phyloP scores from a whole-genome alignment of 2,329 filamentous ascomycete genomes.

The Colletotrichum chrysophilum region DNA sequence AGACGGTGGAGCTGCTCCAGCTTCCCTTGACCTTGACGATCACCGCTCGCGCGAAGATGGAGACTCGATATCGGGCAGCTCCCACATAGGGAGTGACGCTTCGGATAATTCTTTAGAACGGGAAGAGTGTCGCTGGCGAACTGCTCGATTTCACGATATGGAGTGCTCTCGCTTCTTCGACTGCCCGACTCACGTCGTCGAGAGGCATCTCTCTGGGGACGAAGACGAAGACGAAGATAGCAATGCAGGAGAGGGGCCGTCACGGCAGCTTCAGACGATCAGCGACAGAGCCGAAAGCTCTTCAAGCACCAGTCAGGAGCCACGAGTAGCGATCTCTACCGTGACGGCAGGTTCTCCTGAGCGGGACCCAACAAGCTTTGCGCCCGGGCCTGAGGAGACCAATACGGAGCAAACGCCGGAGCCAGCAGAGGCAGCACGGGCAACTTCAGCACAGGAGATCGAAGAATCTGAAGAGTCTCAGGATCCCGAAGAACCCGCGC shows the following conservation, averaged over 20 bases:
- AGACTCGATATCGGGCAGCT: conserved; percentile 37
- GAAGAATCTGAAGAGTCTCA: conserved; percentile 15
- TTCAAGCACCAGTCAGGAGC: not conserved
- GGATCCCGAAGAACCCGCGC: conserved; percentile 18
- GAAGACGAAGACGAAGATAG: conserved; percentile 24
- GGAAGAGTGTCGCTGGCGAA: conserved; percentile 43
- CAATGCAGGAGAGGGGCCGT: not conserved
- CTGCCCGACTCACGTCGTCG: conserved; percentile 51
- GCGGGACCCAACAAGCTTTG: conserved; percentile 10
- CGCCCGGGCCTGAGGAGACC: conserved; percentile 17
- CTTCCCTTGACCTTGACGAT: conserved; percentile 25
- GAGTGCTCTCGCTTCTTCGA: conserved; percentile 55
- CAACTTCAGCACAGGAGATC: conserved; percentile 16
- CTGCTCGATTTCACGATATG: conserved; percentile 40
- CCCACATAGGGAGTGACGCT: conserved; percentile 42
- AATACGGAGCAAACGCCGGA: not conserved
- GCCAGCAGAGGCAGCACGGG: conserved; percentile 9
- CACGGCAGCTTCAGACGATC: not conserved
- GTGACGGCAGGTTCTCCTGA: not conserved
- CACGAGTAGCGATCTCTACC: not conserved
- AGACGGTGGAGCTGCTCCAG: conserved; percentile 28
- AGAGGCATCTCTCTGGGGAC: conserved; percentile 39
- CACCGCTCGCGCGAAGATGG: conserved; percentile 20
- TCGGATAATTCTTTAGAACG: conserved; percentile 18
- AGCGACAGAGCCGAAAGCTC: not conserved